These are phyloP conservation scores for Stenogyne calaminthoides DNA, from an alignment of 305 asterid species.

Conservation along the genomic window DNA sequence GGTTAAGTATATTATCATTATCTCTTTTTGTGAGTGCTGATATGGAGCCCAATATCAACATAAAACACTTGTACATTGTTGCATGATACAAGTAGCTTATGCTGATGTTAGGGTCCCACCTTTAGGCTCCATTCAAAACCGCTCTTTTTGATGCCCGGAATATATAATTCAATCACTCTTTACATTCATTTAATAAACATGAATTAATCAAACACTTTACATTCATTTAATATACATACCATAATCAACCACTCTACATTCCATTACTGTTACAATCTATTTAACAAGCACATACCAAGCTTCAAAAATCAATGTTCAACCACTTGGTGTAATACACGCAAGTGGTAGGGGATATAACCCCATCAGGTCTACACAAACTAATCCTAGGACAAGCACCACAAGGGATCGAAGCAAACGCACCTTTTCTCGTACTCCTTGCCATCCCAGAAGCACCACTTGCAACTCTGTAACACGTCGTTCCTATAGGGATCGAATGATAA, in stretches of 20 bases:
- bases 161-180: neutral
- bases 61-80: no score
- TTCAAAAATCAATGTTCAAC: conserved; percentile 46
- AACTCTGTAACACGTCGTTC: conserved; percentile 53
- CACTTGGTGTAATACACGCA: conserved; percentile 60
- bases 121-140: no score
- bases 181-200: neutral
- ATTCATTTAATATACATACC: neutral
- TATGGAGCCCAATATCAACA: no score
- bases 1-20: no score
- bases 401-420: conserved; percentile 63
- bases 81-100: no score
- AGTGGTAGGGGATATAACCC: conserved; percentile 57
- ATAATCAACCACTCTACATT: neutral
- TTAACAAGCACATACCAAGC: neutral
- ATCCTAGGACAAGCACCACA: conserved; percentile 70
- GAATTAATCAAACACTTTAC: neutral
- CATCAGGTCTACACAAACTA: conserved; percentile 54
- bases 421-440: conserved; percentile 35
- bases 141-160: no score
- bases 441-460: conserved; percentile 36
- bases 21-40: no score
- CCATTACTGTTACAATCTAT: neutral
- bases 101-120: no score
- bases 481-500: conserved; percentile 55